These are phyloP conservation scores for Telfairia occidentalis DNA, from an alignment of 331 rosid species.

Conservation along the genomic window DNA sequence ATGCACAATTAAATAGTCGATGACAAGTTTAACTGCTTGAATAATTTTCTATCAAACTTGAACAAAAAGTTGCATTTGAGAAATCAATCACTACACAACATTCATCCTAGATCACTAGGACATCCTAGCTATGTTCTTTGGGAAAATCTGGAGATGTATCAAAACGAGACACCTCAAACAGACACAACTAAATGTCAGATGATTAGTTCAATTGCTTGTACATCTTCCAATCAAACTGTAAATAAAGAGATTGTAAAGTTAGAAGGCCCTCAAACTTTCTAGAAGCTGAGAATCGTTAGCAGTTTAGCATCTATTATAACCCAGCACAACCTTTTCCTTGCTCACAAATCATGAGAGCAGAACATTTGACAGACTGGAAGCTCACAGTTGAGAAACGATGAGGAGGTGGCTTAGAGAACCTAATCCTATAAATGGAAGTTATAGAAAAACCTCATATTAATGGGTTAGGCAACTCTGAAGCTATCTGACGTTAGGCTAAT, in stretches of 20 bases:
- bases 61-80: not conserved
- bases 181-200: not conserved
- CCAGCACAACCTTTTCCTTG: not conserved
- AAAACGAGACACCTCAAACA: not conserved
- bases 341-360: not conserved
- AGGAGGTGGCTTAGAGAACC: not conserved
- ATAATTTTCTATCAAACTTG: not conserved
- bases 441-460: not conserved
- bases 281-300: not conserved
- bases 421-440: not conserved
- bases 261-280: not conserved
- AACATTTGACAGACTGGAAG: not conserved
- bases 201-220: not conserved
- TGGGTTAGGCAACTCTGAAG: not conserved
- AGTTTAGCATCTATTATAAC: not conserved
- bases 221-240: not conserved
- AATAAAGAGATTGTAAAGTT: not conserved
- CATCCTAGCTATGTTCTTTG: not conserved
- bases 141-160: not conserved
- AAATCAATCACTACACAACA: not conserved
- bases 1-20: not conserved
- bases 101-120: not conserved
- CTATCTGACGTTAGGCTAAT: not conserved
- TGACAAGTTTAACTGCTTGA: not conserved
- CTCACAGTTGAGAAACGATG: not conserved